Conservation (phyloP, 352 stramenopile genomes). For the Pythium chondricola region DNA sequence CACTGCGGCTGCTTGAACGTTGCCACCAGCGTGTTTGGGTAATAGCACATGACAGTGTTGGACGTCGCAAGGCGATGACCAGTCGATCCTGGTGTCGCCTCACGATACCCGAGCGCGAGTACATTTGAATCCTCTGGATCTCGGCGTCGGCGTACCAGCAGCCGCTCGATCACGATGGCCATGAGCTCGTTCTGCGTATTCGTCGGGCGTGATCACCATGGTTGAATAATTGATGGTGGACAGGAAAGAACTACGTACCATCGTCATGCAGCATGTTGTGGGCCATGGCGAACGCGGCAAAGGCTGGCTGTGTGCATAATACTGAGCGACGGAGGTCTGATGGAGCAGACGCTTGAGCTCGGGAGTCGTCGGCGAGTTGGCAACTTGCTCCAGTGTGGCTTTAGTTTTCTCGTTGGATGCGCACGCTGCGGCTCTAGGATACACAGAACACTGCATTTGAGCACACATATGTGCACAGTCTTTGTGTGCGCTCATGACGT, state of each 20-base stretch:
- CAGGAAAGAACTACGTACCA: too few species aligned
- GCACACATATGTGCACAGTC: too few species aligned
- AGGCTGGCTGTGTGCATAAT: conserved; percentile 2
- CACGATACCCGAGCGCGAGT: conserved; percentile 60
- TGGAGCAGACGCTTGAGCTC: conserved; percentile 10
- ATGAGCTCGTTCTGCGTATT: conserved; percentile 14
- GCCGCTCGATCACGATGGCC: conserved; percentile 20
- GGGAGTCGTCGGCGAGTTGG: background rate
- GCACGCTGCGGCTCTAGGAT: background rate
- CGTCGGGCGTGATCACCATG: background rate
- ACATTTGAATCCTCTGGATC: conserved; percentile 52
- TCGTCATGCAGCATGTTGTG: background rate
- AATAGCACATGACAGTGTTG: conserved; percentile 64
- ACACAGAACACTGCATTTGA: too few species aligned
- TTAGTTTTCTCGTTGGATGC: background rate
- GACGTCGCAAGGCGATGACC: conserved; percentile 50
- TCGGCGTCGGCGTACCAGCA: conserved; percentile 33
- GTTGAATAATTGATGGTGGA: too few species aligned
- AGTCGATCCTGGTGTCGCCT: conserved; percentile 28
- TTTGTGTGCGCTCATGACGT: too few species aligned
- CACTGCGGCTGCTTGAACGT: conserved; percentile 51
- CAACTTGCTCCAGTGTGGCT: background rate
- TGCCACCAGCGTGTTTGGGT: conserved; percentile 67
- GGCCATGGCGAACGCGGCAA: conserved; percentile 7
- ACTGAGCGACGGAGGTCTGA: conserved; percentile 10